Base-by-base conservation (phyloP, 345 rosid species). In the Acer yangbiense region DNA sequence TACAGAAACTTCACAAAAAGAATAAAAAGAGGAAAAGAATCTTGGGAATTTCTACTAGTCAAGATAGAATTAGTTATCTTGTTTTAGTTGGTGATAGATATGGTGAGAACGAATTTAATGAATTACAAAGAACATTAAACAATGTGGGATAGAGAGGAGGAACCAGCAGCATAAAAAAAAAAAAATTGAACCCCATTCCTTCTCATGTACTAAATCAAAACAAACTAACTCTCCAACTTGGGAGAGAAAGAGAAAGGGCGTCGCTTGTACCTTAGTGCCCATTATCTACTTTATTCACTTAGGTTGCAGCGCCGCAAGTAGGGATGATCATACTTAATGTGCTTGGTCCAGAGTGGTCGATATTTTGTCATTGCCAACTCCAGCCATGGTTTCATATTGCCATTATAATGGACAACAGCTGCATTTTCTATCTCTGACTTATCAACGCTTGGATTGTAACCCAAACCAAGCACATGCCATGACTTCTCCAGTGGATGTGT, bases 381-480 rank as follows among this genome's bases (percentile, higher is more conserved):
- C 72, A 97, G 87, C 99, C 99, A 97, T 1, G 99, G 99, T 85
- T 97, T 97, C 99, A 97, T 97, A 87, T 97, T 97, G 79, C 98
- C 99, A 55, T 97, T 97, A 77, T 97, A 97, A 81, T 97, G 99
- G 73, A 97, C 58, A 60, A 97, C 99, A 17, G 98, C 98, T 61
- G 99, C 99, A 63, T 81, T 91, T 50, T 91, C 95, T 48, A 97
- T 94, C 85, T 97, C 98, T 55, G 86, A 84, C 61, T 83, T 86
- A 78, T 86, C 94, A 23, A 97, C 48, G 75, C 98, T 93, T 17
- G 99, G 99, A 87, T 93, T 93, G 75, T 97, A 97, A 72, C 99
- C 99, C 70, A 97, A 85, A 74, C 99, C 99, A 65, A 94, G 95
- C 44, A 97, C 98, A 55, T 97, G 99, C 99, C 99, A 97, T 69